Evolutionary conservation across 495 filamentous ascomycete genomes (phyloP).

Genomic region (Hyaloscypha variabilis): DNA sequence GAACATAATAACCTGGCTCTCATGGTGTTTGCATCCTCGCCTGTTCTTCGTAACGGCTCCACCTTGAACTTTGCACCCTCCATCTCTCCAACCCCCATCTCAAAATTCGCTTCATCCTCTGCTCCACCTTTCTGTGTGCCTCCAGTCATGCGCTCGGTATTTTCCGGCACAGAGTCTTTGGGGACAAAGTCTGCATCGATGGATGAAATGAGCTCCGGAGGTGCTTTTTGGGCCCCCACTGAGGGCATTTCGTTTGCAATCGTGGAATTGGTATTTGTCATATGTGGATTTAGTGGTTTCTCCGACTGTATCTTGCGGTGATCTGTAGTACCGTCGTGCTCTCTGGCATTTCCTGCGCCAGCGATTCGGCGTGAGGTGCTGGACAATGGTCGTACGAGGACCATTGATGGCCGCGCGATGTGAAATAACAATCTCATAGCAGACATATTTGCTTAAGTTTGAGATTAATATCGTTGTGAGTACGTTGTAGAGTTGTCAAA

Average conservation of each 20-base stretch:
- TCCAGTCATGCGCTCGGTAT: conserved; percentile 38
- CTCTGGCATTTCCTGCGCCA: conserved; percentile 26
- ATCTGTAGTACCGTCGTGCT: conserved; percentile 44
- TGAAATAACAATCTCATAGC: conserved; percentile 39
- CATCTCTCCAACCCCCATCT: conserved; percentile 89
- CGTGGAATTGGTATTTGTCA: conserved; percentile 66
- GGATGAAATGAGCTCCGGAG: conserved; percentile 62
- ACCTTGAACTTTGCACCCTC: conserved; percentile 86
- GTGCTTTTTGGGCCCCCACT: conserved; percentile 56
- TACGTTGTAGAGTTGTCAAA: background rate
- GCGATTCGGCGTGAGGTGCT: conserved; percentile 23
- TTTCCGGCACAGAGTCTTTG: conserved; percentile 60
- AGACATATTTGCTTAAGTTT: conserved; percentile 39
- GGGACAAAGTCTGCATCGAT: conserved; percentile 59
- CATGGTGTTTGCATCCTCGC: conserved; percentile 82
- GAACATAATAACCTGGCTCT: conserved; percentile 86
- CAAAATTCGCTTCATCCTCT: conserved; percentile 35
- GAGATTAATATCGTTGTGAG: background rate
- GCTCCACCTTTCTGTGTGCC: conserved; percentile 27
- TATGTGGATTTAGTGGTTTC: conserved; percentile 60
- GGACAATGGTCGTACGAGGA: conserved; percentile 25
- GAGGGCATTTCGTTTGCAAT: conserved; percentile 64
- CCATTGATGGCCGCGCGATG: conserved; percentile 36
- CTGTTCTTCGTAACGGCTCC: conserved; percentile 79
- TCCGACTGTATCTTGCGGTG: conserved; percentile 56